These are phyloP conservation scores for Podaxis rugospora DNA, from an alignment of 768 basidiomycete species.

Conservation along the genomic window DNA sequence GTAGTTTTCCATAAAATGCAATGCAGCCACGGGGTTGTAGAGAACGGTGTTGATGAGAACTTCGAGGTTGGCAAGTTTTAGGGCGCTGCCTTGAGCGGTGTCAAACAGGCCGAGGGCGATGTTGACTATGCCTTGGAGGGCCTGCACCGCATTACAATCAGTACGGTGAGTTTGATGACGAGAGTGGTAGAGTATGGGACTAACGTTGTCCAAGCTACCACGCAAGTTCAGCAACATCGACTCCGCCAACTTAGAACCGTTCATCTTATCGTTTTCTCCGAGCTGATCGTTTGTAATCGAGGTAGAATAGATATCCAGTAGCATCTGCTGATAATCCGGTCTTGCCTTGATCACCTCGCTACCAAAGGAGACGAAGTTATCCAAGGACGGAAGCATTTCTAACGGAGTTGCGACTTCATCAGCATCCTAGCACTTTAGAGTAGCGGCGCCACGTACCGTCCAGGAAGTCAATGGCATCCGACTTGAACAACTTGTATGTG, in stretches of 20 bases:
- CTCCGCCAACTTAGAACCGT: conserved; percentile 84
- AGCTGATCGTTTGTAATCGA: conserved; percentile 65
- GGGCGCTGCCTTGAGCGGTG: conserved; percentile 53
- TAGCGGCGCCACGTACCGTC: conserved; percentile 50
- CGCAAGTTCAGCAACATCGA: conserved; percentile 76
- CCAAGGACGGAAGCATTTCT: conserved; percentile 87
- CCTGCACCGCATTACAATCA: conserved; percentile 30
- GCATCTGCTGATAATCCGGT: conserved; percentile 73
- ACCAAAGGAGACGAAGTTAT: conserved; percentile 87
- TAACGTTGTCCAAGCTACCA: conserved; percentile 74
- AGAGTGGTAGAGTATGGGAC: conserved; percentile 18
- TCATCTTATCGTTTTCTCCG: conserved; percentile 80
- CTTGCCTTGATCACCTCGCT: conserved; percentile 68
- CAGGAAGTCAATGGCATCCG: conserved; percentile 80
- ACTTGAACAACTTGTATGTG: conserved; percentile 80
- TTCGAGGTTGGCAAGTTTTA: conserved; percentile 76
- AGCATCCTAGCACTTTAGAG: neutral
- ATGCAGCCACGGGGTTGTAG: conserved; percentile 76
- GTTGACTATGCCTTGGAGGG: conserved; percentile 59
- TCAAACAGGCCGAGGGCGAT: conserved; percentile 59
- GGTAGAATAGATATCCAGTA: conserved; percentile 79
- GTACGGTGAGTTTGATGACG: neutral
- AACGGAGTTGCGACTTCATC: neutral
- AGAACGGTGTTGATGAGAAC: conserved; percentile 79
- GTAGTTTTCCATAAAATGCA: conserved; percentile 67